These are phyloP conservation scores for Solidago caesia DNA, from an alignment of 129 eudicot genomes.

Conservation along the genomic window DNA sequence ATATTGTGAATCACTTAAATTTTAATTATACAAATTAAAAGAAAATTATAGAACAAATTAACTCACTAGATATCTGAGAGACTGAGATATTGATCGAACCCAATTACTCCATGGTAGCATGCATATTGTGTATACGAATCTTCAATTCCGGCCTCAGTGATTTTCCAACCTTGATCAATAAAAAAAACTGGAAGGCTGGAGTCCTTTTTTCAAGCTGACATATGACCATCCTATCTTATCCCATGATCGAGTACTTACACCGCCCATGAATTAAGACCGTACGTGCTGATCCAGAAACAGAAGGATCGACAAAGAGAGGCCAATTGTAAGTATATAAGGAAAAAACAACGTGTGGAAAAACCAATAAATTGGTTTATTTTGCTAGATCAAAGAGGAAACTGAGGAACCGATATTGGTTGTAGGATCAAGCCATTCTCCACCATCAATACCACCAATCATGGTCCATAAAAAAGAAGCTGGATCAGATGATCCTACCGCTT, in stretches of 20 bases:
- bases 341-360: neutral
- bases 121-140: neutral
- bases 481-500: conserved; percentile 41
- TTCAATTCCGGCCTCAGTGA: neutral
- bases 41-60: conserved; percentile 15
- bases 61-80: conserved; percentile 30
- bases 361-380: neutral
- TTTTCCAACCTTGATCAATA: conserved; percentile 36
- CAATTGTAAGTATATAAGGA: too few relatives aligned
- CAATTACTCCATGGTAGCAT: conserved; percentile 23
- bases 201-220: conserved; percentile 42
- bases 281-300: neutral
- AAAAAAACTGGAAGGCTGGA: conserved; percentile 35
- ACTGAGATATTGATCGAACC: conserved; percentile 17
- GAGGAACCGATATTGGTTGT: conserved; percentile 49
- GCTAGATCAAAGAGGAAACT: conserved; percentile 66
- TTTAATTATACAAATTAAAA: conserved; percentile 24
- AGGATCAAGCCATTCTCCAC: conserved; percentile 80
- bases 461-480: conserved; percentile 57
- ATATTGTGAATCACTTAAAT: neutral
- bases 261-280: neutral
- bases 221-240: conserved; percentile 47
- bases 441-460: conserved; percentile 33
- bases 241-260: conserved; percentile 22
- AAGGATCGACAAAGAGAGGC: too few relatives aligned